Percentiles rank a stretch among this genome's conserved stretches.
phyloP scores from a whole-genome alignment of 2,329 filamentous ascomycete genomes.

The Seiridium cupressi region DNA sequence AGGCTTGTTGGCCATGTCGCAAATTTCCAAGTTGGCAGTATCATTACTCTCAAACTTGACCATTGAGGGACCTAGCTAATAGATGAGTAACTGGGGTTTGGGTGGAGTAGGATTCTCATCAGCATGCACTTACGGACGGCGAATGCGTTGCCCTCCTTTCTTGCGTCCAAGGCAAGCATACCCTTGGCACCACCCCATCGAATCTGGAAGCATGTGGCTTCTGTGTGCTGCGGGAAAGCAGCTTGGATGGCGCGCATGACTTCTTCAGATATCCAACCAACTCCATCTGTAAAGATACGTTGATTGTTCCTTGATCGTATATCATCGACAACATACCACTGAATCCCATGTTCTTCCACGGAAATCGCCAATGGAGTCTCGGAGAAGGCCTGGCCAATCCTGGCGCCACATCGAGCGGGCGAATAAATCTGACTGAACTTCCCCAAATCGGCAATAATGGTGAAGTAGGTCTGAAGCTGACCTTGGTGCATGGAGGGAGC shows the following conservation, averaged over 20 bases:
- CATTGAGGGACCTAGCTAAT: slow-evolving; percentile 58
- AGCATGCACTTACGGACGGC: slow-evolving; percentile 45
- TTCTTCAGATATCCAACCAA: slow-evolving; percentile 67
- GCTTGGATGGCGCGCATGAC: slow-evolving; percentile 62
- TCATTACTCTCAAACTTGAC: slow-evolving; percentile 67
- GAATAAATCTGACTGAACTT: slow-evolving; percentile 49
- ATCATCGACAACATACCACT: slow-evolving; percentile 40
- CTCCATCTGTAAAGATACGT: slow-evolving; percentile 75
- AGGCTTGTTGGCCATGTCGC: slow-evolving; percentile 65
- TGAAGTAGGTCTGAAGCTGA: slow-evolving; percentile 32
- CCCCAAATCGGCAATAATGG: slow-evolving; percentile 48
- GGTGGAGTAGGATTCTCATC: too few species aligned
- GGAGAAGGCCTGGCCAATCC: slow-evolving; percentile 68
- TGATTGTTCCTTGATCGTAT: slow-evolving; percentile 46
- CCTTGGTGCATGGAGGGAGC: slow-evolving; percentile 40
- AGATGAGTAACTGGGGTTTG: not conserved
- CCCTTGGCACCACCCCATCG: slow-evolving; percentile 74
- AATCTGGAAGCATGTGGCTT: slow-evolving; percentile 68
- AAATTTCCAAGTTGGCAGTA: slow-evolving; percentile 64
- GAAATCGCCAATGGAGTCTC: slow-evolving; percentile 67
- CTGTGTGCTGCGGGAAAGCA: slow-evolving; percentile 43
- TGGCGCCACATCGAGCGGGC: slow-evolving; percentile 55
- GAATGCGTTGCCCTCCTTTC: slow-evolving; percentile 56
- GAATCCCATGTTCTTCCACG: slow-evolving; percentile 37
- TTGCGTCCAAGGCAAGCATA: slow-evolving; percentile 69